A percentile compares a stretch with the other conserved stretches of the same genome.
Evolutionary conservation across 2,329 filamentous ascomycete genomes (phyloP).

Genomic region (Fusarium sp.): DNA sequence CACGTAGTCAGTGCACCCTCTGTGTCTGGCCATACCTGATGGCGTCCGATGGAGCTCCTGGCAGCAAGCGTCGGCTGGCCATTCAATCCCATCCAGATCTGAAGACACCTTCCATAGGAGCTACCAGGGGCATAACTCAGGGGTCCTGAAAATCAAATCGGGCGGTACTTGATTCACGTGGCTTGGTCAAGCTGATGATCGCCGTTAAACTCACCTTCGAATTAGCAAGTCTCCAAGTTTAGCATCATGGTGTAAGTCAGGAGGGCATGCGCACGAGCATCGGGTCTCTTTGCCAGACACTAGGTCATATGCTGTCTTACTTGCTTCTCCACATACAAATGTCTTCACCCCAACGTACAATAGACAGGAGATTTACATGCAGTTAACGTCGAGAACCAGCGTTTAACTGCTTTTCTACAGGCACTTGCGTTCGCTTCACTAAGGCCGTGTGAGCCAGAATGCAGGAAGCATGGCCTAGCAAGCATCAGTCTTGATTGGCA

Average conservation of each 20-base stretch:
- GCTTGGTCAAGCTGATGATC: slow-evolving; percentile 32
- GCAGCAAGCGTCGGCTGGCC: slow-evolving; percentile 17
- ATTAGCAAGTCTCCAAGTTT: not conserved
- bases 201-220: not conserved
- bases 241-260: slow-evolving; percentile 6
- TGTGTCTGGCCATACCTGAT: slow-evolving; percentile 13
- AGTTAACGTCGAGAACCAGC: slow-evolving; percentile 28
- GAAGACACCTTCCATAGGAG: slow-evolving; percentile 7
- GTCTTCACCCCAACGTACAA: slow-evolving; percentile 13
- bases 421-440: slow-evolving; percentile 25
- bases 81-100: slow-evolving; percentile 5
- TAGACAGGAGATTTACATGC: slow-evolving; percentile 15
- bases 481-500: slow-evolving; percentile 15
- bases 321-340: slow-evolving; percentile 15
- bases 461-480: slow-evolving; percentile 29
- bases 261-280: slow-evolving; percentile 7
- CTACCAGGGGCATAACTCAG: slow-evolving; percentile 32
- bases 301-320: slow-evolving; percentile 22
- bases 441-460: slow-evolving; percentile 34
- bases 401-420: slow-evolving; percentile 13
- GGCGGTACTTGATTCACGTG: slow-evolving; percentile 42
- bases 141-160: slow-evolving; percentile 28
- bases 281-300: not conserved
- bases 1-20: slow-evolving; percentile 30
- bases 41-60: slow-evolving; percentile 28